Evolutionary conservation across 2,329 filamentous ascomycete genomes (phyloP), one percentile per base, ranked within the genome.

Genomic region (Trichothecium sympodiale): DNA sequence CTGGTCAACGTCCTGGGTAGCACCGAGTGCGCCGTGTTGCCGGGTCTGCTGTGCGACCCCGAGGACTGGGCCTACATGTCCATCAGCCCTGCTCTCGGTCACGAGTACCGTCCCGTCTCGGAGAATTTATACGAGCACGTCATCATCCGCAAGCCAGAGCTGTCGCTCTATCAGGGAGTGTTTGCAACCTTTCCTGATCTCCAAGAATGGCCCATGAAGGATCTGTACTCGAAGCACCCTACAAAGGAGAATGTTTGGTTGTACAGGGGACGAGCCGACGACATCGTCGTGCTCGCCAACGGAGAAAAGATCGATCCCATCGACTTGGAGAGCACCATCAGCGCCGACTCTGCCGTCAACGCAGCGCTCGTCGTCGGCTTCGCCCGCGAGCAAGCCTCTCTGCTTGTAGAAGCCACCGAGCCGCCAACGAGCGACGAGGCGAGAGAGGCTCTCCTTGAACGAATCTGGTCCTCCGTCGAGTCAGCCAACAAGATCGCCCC

Each of bases 221-320:
- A 71, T 36, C 42, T 71, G 13, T 68, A 57, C 45, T 52, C 45
- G 8, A 45, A 46, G 1, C 59, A 60, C 31, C 58, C 57, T 0
- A 52, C 44, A 0, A 55, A 53, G 4, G 34, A 46, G 7, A 38
- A 55, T 15, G 37, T 46, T 15, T 62, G 59, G 59, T 43, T 50
- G 4, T 57, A 60, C 18, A 43, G 49, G 16, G 59, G 60, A 2
- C 50, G 60, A 3, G 48, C 49, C 0, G 59, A 66, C 29, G 56
- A 65, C 16, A 40, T 64, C n/a, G 53, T 65, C 17, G 56, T 64
- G 4, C 57, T 64, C 23, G 54, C 55, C 1, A 60, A 49, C 2
- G 61, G 60, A 1, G 55, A 62, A 34, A 67, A 67, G 41, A 44
- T 65, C 8, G 64, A 65, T 31, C 61, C 64, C 0, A 33, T 55